Evolutionary conservation across 371 early-diverging fungal species (phyloP), one percentile per base, ranked within the genome.

Genomic region (Mucor circinelloides): DNA sequence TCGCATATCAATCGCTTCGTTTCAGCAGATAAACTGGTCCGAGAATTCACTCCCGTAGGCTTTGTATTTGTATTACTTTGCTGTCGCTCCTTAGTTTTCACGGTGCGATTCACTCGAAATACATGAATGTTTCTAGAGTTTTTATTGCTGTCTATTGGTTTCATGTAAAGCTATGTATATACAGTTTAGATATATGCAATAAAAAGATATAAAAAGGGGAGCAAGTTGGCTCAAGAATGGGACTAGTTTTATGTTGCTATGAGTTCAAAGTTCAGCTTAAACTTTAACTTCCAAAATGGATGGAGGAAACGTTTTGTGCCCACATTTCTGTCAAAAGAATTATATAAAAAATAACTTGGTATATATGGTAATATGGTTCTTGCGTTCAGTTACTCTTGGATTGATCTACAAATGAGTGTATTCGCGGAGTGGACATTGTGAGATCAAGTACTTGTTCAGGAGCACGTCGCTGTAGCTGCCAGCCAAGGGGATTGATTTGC

Each of bases 1-100:
- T 70, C 63, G 3, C 70, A 70, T 34, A 70, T 70, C 25, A 38
- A 25, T 32, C 70, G 66, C 31, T 70, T 70, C n/a, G 70, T 70
- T 58, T 66, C 70, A 34, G 66, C 70, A 6, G 70, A 70, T 58
- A 70, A 50, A 52, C 70, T 66, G 0, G 70, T 70, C 27, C 70
- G 70, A 52, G 66, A 65, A 50, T 62, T 66, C 0, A 48, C 32
- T 9, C 34, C 28, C n/a, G 17, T 6, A 15, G 34, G 25, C 3
- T 6, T n/a, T 17, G 28, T 17, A 9, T 32, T 56, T 31, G 30
- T 21, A 27, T 17, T 62, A 57, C 7, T 64, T 34, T 17, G 32
- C 23, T 56, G 30, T 13, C 42, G 12, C 13, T 27, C 32, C 27
- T 31, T 25, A 6, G 62, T 65, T 21, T 23, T 56, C 10, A 46